Evolutionary conservation across 2,329 filamentous ascomycete species (phyloP), one percentile per base, ranked within the genome.

Genomic region (Ophiostoma australiae): DNA sequence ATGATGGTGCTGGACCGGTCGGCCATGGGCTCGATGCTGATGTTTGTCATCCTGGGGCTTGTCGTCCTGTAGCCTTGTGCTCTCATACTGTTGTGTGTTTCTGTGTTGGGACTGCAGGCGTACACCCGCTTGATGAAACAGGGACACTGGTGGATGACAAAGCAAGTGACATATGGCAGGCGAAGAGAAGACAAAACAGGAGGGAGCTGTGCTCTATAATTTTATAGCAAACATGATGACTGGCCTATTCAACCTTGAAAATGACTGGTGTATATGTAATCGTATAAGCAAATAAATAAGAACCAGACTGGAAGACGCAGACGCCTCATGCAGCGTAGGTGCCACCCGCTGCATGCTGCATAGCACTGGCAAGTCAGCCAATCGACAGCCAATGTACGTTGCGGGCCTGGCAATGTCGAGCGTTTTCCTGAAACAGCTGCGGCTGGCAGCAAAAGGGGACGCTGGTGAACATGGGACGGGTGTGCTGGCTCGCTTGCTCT

Each of bases 31-130:
- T 61, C 41, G 0, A 58, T 76, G 52, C 70, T 74, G 11, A 39
- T 72, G 27, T 70, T 74, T 70, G 71, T 71, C 17, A 73, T 73
- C 2, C 17, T 76, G 31, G 75, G 74, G 1, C 15, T 76, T 68
- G 69, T 72, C 11, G 70, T 74, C 35, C 67, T 75, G 37, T 77
- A 67, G 37, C 20, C 35, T 39, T 37, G 35, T 39, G 11, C 15
- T 41, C 37, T 39, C 8, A 39, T 39, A 39, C 37, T 31, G 27
- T 31, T 31, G 27, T 31, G 31, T 65, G 61, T 23, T 15, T 66
- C 3, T 37, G 61, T 17, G 1, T 35, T 5, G 20, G 10, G 37
- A 20, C 10, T 31, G 4, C 3, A 41, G 13, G 13, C 17, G 27
- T 7, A 31, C 35, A 33, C 37, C 15, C 66, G 66, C 66, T 39